Evolutionary conservation across 371 early-diverging fungal genomes (phyloP), one percentile per base, ranked within the genome.

Genomic region (Rhizopus microsporus): DNA sequence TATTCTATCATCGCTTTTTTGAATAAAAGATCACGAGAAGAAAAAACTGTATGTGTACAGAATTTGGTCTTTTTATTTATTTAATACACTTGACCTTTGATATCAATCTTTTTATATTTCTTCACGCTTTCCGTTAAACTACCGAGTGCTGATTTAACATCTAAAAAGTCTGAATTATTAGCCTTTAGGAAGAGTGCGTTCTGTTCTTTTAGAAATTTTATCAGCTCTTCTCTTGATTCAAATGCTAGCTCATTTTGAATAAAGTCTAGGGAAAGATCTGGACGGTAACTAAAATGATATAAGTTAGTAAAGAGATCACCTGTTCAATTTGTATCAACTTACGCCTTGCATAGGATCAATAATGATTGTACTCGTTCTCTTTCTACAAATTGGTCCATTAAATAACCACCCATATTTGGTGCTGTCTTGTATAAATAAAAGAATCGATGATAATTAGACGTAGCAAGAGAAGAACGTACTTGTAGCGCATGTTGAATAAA

Each of bases 331-430:
- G 77, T 12, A 83, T n/a, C 23, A 17, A 74, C 81, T 68, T 86
- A 92, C 81, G 89, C 80, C 75, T 80, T 84, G 65, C 84, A 85
- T 54, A 93, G 75, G 30, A 70, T 68, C 31, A 70, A 71, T 56
- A 93, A 62, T 12, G 93, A 90, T 30, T 81, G 72, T 16, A 91
- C 75, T 16, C 98, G 83, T 65, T 93, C 94, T 34, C 96, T 86
- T 49, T 87, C 90, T 6, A 90, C 65, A 72, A 96, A 94, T 39
- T 92, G 88, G 71, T 94, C 92, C 83, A 97, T 93, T 42, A 97
- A 69, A 67, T 89, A 92, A 9, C 71, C 81, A 32, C 89, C 84
- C 89, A 93, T 88, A 66, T 93, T 88, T n/a, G 96, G 96, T 5
- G 93, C 87, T 8, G 50, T 54, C 40, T 61, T 65, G 66, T 93